Percentiles rank a stretch among this genome's conserved stretches.
These are phyloP conservation scores for Cryomyces minteri DNA, from an alignment of 495 filamentous ascomycete genomes.

Conservation along the genomic window DNA sequence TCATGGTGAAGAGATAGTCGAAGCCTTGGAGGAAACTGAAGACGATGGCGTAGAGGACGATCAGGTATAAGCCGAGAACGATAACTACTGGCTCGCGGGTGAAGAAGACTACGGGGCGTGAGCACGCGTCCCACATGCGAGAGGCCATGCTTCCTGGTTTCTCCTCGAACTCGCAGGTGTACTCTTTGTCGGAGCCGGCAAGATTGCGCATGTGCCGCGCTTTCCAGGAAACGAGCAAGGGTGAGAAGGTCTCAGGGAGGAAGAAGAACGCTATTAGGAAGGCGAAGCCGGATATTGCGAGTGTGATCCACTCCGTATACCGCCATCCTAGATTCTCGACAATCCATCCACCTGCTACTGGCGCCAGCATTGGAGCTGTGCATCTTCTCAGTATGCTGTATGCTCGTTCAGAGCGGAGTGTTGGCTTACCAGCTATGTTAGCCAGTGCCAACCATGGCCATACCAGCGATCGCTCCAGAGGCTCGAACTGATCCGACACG, in stretches of 20 bases:
- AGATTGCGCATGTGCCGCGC: not conserved
- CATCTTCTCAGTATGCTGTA: not conserved
- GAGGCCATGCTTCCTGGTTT: not conserved
- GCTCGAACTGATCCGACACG: not conserved
- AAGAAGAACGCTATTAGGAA: not conserved
- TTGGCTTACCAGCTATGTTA: not conserved
- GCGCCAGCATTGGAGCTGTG: not conserved
- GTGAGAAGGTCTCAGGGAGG: not conserved
- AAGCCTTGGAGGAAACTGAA: not conserved
- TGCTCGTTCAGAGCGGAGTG: too few species aligned
- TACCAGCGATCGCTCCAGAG: not conserved
- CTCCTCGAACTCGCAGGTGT: not conserved
- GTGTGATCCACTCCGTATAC: not conserved
- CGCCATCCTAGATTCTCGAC: not conserved
- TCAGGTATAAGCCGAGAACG: not conserved
- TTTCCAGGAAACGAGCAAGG: not conserved
- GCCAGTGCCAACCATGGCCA: not conserved
- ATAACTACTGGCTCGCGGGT: not conserved
- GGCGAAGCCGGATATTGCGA: not conserved
- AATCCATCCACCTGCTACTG: not conserved
- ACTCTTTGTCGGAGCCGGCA: not conserved
- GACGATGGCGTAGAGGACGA: not conserved
- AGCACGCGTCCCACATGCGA: too few species aligned
- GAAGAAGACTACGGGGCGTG: not conserved
- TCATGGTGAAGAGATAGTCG: not conserved